Base-by-base conservation (phyloP, 1,284 basidiomycete species). In the Afroboletus lepidellus region DNA sequence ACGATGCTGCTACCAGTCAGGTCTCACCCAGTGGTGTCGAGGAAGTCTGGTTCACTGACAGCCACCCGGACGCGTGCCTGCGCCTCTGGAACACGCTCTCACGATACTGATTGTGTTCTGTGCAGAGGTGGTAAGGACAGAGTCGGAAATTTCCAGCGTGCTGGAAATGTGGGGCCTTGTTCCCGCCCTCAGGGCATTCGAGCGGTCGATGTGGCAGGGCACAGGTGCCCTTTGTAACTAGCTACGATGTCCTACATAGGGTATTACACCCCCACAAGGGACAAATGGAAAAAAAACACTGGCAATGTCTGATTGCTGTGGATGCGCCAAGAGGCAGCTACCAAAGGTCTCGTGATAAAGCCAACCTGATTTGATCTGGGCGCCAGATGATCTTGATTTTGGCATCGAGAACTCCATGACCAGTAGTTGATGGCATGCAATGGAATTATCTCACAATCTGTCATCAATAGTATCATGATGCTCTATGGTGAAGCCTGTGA, bases 271-370 rank as follows among this genome's bases (percentile, higher is more conserved):
- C n/a, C n/a, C n/a, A n/a, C n/a, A n/a, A n/a, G n/a, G n/a, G n/a
- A n/a, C n/a, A n/a, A n/a, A n/a, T n/a, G n/a, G n/a, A n/a, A n/a
- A n/a, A n/a, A n/a, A n/a, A n/a, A 69, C 2, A 53, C 58, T 0
- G 51, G 51, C 21, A 52, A 52, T 33, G 51, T 52, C 32, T 32
- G 47, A 1, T 48, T 52, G 27, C 42, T 50, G 51, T 52, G 51
- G 51, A 52, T 52, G 51, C 41, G 46, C n/a, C 33, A 29, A 1
- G 51, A 52, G 18, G 51, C 48, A 11, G 50, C 51, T 15, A 32
- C 5, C 8, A 32, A 5, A 2, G 51, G 51, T 9, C 41, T 52
- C 7, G 29, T 38, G 41, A 27, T 52, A 48, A 52, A 52, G 18
- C 33, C 51, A 21, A 41, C 41, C 56, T 1, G 27, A 52, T 38